Evolutionary conservation across 163 green algal genomes (phyloP).

Genomic region (Volvox carteri): DNA sequence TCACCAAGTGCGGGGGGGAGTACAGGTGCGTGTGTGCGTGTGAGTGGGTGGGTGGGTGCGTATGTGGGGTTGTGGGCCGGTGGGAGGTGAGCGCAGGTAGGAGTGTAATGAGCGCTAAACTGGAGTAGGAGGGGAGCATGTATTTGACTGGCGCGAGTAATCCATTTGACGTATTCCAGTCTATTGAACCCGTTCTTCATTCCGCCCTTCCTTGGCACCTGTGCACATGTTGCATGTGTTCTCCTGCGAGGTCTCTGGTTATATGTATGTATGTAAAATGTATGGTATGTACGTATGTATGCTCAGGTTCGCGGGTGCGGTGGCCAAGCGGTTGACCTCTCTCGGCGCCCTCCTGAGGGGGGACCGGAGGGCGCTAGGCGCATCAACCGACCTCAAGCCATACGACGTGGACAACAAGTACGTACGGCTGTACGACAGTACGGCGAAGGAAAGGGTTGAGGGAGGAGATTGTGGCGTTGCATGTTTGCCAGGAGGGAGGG

Average conservation of each 20-base stretch:
- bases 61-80: too few species aligned
- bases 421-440: too few species aligned
- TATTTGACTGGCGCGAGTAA: too few species aligned
- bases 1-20: slow-evolving; percentile 87
- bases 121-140: too few species aligned
- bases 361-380: slow-evolving; percentile 84
- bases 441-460: not conserved
- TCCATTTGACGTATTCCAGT: too few species aligned
- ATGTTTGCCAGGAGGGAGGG: not conserved
- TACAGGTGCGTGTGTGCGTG: slow-evolving; percentile 61
- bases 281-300: too few species aligned
- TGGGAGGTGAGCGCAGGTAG: not conserved
- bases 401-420: slow-evolving; percentile 83
- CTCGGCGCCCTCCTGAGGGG: slow-evolving; percentile 89
- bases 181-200: too few species aligned
- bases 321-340: slow-evolving; percentile 86
- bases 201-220: too few species aligned
- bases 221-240: too few species aligned
- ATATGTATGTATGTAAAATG: too few species aligned
- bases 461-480: not conserved
- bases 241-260: too few species aligned
- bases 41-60: not conserved
- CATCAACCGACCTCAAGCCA: slow-evolving; percentile 71
- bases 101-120: too few species aligned
- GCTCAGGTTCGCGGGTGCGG: slow-evolving; percentile 64